These are phyloP conservation scores for Trichoderma semiorbis DNA, from an alignment of 2,329 filamentous ascomycete species.

Conservation along the genomic window DNA sequence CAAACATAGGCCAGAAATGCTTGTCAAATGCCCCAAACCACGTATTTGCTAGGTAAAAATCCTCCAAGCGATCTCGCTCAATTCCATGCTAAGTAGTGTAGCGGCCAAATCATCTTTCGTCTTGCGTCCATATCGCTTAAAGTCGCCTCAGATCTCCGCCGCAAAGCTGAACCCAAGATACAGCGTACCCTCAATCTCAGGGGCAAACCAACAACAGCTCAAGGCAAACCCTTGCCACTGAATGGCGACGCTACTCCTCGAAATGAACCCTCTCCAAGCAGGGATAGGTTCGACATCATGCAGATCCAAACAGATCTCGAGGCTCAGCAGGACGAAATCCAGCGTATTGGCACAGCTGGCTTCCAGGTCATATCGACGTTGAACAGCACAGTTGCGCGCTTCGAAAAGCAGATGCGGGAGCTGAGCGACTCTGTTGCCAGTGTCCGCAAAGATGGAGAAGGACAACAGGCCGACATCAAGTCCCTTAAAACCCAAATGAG, in stretches of 20 bases:
- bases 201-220: constrained; percentile 16
- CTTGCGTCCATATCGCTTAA: constrained; percentile 29
- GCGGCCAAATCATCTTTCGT: constrained; percentile 37
- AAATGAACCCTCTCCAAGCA: neutral
- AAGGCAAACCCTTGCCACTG: neutral
- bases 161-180: constrained; percentile 31
- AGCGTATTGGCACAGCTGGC: constrained; percentile 36
- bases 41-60: constrained; percentile 35
- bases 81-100: constrained; percentile 22
- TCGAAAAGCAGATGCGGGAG: constrained; percentile 34
- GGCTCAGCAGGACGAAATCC: constrained; percentile 34
- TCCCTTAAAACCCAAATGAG: constrained; percentile 28
- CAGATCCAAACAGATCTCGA: constrained; percentile 35
- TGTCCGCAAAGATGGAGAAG: constrained; percentile 26
- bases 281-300: constrained; percentile 23
- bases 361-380: constrained; percentile 37
- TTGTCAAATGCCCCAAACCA: constrained; percentile 35
- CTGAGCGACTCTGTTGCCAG: constrained; percentile 30
- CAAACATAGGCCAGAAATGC: constrained; percentile 36
- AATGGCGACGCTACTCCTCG: neutral
- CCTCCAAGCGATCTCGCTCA: neutral
- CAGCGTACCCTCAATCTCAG: constrained; percentile 33
- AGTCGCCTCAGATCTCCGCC: constrained; percentile 21
- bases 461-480: constrained; percentile 27
- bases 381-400: constrained; percentile 33